Evolutionary conservation across 2,329 filamentous ascomycete genomes (phyloP).

Genomic region (Ascochyta fabae): DNA sequence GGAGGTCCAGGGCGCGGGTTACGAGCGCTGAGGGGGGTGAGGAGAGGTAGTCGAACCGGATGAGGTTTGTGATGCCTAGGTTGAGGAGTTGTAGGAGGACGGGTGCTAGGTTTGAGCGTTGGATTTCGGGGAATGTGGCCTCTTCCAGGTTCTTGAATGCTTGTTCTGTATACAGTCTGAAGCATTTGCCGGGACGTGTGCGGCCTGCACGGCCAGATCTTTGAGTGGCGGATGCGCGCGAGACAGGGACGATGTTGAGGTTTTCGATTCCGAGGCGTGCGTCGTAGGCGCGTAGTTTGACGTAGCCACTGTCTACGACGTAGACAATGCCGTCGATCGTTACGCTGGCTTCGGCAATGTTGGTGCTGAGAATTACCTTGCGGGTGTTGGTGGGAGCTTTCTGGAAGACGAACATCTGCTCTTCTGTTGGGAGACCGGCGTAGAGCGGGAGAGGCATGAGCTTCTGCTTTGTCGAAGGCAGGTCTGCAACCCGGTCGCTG

Average conservation of each 20-base stretch:
- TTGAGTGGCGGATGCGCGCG: conserved; percentile 91
- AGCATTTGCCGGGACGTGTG: conserved; percentile 91
- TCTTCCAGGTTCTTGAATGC: conserved; percentile 71
- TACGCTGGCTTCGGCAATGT: conserved; percentile 95
- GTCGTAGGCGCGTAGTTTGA: conserved; percentile 87
- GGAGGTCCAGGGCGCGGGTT: conserved; percentile 82
- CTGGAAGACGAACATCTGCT: conserved; percentile 96
- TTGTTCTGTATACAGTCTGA: conserved; percentile 84
- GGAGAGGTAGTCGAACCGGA: conserved; percentile 87
- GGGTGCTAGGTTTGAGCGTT: conserved; percentile 87
- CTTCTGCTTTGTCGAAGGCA: conserved; percentile 64
- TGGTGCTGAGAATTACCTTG: conserved; percentile 92
- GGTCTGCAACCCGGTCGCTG: conserved; percentile 70
- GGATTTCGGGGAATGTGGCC: conserved; percentile 85
- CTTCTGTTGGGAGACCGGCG: conserved; percentile 84
- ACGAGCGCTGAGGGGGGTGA: conserved; percentile 85
- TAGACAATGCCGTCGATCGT: conserved; percentile 91
- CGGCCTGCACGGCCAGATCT: conserved; percentile 88
- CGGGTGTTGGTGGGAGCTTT: conserved; percentile 79
- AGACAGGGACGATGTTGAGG: conserved; percentile 79
- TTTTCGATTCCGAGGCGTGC: conserved; percentile 86
- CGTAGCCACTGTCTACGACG: conserved; percentile 88
- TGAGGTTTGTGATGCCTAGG: conserved; percentile 91
- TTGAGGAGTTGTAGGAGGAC: conserved; percentile 92
- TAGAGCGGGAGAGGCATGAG: conserved; percentile 82